These are phyloP conservation scores for Claviceps fusiformis DNA, from an alignment of 2,329 filamentous ascomycete genomes.

Conservation along the genomic window DNA sequence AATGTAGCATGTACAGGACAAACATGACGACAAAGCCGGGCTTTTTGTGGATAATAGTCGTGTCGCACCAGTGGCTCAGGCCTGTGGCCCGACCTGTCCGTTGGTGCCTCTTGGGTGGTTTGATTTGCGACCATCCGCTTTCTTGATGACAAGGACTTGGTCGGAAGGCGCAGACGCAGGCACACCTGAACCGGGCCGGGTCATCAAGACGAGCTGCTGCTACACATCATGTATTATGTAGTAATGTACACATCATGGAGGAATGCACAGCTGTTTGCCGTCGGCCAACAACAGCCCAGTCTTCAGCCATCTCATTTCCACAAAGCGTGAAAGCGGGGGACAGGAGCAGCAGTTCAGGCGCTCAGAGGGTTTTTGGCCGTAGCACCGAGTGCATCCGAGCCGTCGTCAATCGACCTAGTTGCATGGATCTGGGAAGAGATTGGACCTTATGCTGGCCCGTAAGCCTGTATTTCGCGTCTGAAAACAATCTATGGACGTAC, in stretches of 20 bases:
- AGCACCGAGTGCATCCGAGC: not conserved
- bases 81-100: not conserved
- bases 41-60: not conserved
- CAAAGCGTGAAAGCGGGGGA: not conserved
- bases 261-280: not conserved
- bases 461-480: not conserved
- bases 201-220: too few relatives aligned
- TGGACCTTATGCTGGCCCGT: not conserved
- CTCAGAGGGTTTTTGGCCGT: not conserved
- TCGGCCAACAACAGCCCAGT: not conserved
- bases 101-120: not conserved
- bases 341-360: not conserved
- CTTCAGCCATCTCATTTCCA: not conserved
- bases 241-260: too few relatives aligned
- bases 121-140: not conserved
- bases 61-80: conserved; percentile 3
- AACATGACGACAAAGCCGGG: not conserved
- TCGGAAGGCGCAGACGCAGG: not conserved
- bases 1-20: too few relatives aligned
- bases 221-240: too few relatives aligned
- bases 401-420: not conserved
- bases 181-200: too few relatives aligned
- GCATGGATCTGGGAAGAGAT: not conserved
- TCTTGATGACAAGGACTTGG: not conserved
- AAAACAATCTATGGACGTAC: not conserved